Evolutionary conservation across 345 rosid species (phyloP).

Genomic region (Boechera retrofracta): DNA sequence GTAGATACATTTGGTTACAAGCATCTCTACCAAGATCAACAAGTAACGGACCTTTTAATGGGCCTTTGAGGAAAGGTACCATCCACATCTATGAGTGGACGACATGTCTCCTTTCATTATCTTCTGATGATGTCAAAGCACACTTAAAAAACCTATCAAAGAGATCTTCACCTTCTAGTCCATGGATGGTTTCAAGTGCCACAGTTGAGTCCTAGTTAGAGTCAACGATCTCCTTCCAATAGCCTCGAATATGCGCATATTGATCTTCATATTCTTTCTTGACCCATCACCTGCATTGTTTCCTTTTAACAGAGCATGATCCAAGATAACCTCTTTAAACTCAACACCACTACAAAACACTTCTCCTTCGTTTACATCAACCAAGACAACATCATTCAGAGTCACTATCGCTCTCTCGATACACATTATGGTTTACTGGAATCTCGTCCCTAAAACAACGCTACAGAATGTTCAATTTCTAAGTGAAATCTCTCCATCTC

Average conservation of each 20-base stretch:
- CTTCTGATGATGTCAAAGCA: neutral
- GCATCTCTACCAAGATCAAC: neutral
- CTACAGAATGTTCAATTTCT: too few relatives aligned
- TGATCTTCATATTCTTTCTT: neutral
- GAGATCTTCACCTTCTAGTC: neutral
- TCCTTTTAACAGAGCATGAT: too few relatives aligned
- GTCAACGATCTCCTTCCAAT: neutral
- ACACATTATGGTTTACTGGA: too few relatives aligned
- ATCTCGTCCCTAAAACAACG: too few relatives aligned
- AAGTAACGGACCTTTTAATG: neutral
- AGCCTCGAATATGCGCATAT: neutral
- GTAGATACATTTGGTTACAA: neutral
- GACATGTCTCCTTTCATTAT: neutral
- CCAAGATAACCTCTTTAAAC: too few relatives aligned
- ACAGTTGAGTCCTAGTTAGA: neutral
- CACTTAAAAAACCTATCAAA: neutral
- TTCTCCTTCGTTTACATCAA: too few relatives aligned
- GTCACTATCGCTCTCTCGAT: too few relatives aligned
- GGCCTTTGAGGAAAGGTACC: neutral
- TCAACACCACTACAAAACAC: too few relatives aligned
- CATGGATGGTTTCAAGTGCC: neutral
- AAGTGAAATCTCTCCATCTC: too few relatives aligned
- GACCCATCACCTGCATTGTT: neutral
- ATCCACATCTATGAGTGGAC: neutral
- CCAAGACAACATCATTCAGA: too few relatives aligned